Percentiles rank a stretch among this genome's conserved stretches.
These are phyloP conservation scores for Pontederia paniculata DNA, from an alignment of 176 grass and related monocot species.

Conservation along the genomic window DNA sequence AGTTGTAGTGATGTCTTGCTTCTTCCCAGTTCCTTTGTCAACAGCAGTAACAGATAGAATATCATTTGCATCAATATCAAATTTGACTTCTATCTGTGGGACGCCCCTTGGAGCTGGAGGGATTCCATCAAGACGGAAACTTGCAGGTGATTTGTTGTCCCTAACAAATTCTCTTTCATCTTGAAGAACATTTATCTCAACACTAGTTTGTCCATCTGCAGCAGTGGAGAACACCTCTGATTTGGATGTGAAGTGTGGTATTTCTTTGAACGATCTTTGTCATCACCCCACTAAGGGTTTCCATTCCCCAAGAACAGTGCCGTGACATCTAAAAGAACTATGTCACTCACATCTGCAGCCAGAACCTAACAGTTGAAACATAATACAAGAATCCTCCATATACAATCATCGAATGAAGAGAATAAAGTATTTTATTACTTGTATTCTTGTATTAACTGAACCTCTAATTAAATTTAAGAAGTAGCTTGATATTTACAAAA, in stretches of 20 bases:
- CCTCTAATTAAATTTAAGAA: no score
- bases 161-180: slow-evolving; percentile 12
- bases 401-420: no score
- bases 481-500: no score
- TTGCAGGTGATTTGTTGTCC: slow-evolving; percentile 17
- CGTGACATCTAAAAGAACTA: slow-evolving; percentile 15
- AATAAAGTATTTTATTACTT: no score
- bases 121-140: slow-evolving; percentile 17
- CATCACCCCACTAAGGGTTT: slow-evolving; percentile 13
- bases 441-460: no score
- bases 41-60: slow-evolving; percentile 12
- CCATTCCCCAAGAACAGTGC: slow-evolving; percentile 6
- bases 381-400: no score
- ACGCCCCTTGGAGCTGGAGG: slow-evolving; percentile 7
- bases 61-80: slow-evolving; percentile 16
- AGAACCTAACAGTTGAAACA: not conserved
- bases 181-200: slow-evolving; percentile 18
- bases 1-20: slow-evolving; percentile 7
- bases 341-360: slow-evolving; percentile 12
- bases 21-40: slow-evolving; percentile 12
- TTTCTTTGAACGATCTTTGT: slow-evolving; percentile 13
- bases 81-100: slow-evolving; percentile 15
- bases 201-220: slow-evolving; percentile 12
- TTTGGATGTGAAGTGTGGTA: slow-evolving; percentile 14
- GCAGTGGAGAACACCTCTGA: slow-evolving; percentile 16